These are phyloP conservation scores for Passiflora organensis DNA, from an alignment of 345 rosid species.

Conservation along the genomic window DNA sequence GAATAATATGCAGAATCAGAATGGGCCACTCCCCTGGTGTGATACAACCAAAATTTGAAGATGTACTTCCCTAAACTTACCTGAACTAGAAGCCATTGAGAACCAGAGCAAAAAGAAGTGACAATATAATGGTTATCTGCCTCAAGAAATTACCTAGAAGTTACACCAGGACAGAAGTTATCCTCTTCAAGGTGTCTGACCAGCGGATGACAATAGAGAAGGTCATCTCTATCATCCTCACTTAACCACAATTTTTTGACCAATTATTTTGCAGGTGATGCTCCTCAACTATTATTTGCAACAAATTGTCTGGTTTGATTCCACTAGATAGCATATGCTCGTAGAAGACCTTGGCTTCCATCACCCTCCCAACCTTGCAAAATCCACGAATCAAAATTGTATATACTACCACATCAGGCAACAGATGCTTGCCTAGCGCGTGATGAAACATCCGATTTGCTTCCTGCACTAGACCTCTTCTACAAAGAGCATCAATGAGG, in stretches of 20 bases:
- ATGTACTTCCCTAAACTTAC: too few relatives aligned
- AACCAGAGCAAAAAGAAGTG: too few relatives aligned
- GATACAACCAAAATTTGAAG: too few relatives aligned
- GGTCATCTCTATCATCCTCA: background rate
- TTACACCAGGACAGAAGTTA: too few relatives aligned
- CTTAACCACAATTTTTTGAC: background rate
- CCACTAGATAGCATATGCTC: constrained; percentile 34
- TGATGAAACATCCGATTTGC: constrained; percentile 33
- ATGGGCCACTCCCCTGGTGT: too few relatives aligned
- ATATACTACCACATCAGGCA: constrained; percentile 50
- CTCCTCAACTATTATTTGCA: constrained; percentile 29
- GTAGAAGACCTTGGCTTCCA: constrained; percentile 39
- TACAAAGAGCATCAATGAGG: constrained; percentile 48
- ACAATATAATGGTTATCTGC: too few relatives aligned
- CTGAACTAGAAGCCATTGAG: too few relatives aligned
- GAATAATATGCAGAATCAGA: too few relatives aligned
- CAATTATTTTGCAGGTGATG: constrained; percentile 22
- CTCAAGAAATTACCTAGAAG: too few relatives aligned
- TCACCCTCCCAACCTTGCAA: constrained; percentile 41
- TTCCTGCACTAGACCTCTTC: constrained; percentile 35
- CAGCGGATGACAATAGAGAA: background rate
- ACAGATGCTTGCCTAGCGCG: constrained; percentile 27
- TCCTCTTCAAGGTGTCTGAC: too few relatives aligned
- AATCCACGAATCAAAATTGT: constrained; percentile 42
- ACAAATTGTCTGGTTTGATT: constrained; percentile 35